Conservation (phyloP, 2,329 filamentous ascomycete species). For the Thelonectria olida region DNA sequence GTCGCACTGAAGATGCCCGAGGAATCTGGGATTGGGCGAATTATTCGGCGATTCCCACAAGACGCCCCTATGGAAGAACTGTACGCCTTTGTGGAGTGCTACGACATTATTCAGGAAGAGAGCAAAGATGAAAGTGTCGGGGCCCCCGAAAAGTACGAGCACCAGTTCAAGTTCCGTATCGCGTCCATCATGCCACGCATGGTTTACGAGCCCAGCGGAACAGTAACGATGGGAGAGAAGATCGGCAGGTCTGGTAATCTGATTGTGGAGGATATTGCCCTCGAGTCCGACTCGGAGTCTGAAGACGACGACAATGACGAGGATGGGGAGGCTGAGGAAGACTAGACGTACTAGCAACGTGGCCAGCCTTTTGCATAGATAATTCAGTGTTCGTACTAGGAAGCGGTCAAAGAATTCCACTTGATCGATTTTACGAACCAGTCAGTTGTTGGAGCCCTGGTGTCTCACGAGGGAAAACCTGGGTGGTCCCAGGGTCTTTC, state of each 20-base stretch:
- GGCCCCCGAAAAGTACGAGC: constrained; percentile 75
- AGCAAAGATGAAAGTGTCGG: constrained; percentile 39
- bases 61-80: constrained; percentile 84
- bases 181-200: constrained; percentile 86
- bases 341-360: constrained; percentile 27
- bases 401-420: constrained; percentile 22
- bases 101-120: constrained; percentile 67
- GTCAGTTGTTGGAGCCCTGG: constrained; percentile 1
- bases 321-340: constrained; percentile 35
- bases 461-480: constrained; percentile 4
- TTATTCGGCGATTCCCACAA: constrained; percentile 78
- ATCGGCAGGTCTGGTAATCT: constrained; percentile 88
- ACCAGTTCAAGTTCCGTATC: constrained; percentile 86
- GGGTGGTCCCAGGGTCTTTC: neutral
- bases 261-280: constrained; percentile 75
- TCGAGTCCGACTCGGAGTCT: constrained; percentile 47
- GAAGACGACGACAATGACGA: constrained; percentile 39
- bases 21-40: constrained; percentile 70
- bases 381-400: neutral
- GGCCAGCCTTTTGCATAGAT: constrained; percentile 17
- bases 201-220: constrained; percentile 76
- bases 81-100: constrained; percentile 96
- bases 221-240: constrained; percentile 73
- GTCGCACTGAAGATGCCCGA: constrained; percentile 72
- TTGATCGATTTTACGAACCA: constrained; percentile 3